Evolutionary conservation across 2,329 filamentous ascomycete species (phyloP), one percentile per base, ranked within the genome.

Genomic region (Ceratocystis variospora): DNA sequence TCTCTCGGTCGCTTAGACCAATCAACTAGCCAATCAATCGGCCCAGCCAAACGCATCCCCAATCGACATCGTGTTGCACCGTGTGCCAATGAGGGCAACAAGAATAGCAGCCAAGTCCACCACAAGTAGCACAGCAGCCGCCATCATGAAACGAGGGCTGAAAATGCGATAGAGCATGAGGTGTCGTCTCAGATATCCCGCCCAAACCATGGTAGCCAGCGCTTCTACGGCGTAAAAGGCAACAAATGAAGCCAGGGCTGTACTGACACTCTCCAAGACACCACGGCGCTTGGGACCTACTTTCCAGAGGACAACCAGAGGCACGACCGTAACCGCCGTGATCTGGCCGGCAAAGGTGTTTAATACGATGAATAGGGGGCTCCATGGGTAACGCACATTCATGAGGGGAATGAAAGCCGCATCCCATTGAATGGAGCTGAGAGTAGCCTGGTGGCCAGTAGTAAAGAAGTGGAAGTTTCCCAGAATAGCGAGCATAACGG

Each of bases 91-190:
- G 66, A 96, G 74, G n/a, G 86, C 84, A 17, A 96, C 80, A 15
- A 86, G 69, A 6, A 94, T 81, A 0, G 83, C 82, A 1, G 94
- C 81, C 3, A 95, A 70, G 72, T 97, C 93, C 8, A 96, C 86
- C 31, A 92, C 80, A 17, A 93, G 72, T 67, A 97, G 74, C 62
- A 88, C 81, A 2, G 82, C 76, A 0, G 85, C 87, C 0, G 87
- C 90, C 73, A 90, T 82, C 87, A 99, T 89, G 77, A 93, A 99
- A 33, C 93, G 79, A 61, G 94, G 94, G 76, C 83, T 87, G 73
- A 99, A 99, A 55, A 99, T 90, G 53, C 94, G 83, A 77, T 94
- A 99, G 37, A 99, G 81, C 94, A 99, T 99, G 69, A 99, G 80
- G 78, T 99, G 94, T 63, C 94, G 82, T 65, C 94, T 81, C 72